phyloP scores from a whole-genome alignment of 1,284 basidiomycete species.

The Cronartium quercuum region DNA sequence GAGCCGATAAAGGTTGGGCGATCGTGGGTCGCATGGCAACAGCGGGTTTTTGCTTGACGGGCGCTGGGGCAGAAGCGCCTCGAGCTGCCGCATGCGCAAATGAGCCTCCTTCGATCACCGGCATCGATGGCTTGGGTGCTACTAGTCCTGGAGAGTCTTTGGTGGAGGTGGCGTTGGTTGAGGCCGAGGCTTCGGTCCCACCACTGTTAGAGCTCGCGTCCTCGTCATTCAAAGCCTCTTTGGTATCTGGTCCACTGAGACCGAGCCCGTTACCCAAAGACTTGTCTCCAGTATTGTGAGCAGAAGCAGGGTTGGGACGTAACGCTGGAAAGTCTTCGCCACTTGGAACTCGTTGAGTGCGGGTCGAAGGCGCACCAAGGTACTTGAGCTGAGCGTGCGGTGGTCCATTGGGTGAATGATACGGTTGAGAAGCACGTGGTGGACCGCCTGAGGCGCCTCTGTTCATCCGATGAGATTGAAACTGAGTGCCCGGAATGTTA shows the following conservation, averaged over 20 bases:
- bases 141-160: background rate
- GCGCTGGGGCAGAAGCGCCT: conserved; percentile 21
- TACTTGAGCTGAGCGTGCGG: background rate
- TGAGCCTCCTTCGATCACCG: conserved; percentile 13
- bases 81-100: conserved; percentile 43
- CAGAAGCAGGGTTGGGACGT: background rate
- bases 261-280: too few species aligned
- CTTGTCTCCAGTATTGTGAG: background rate
- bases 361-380: background rate
- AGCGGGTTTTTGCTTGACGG: background rate
- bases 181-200: background rate
- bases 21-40: background rate
- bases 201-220: background rate
- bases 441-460: too few species aligned
- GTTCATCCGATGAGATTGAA: background rate
- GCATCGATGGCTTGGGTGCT: background rate
- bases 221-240: conserved; percentile 7
- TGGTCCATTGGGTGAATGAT: too few species aligned
- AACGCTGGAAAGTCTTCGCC: conserved; percentile 42
- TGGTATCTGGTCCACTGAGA: conserved; percentile 21
- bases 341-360: conserved; percentile 41
- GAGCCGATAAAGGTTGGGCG: conserved; percentile 4
- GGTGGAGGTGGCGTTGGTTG: background rate
- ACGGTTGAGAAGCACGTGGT: background rate
- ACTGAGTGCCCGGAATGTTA: background rate